Base-by-base conservation (phyloP, 345 rosid genomes). In the Murraya paniculata region DNA sequence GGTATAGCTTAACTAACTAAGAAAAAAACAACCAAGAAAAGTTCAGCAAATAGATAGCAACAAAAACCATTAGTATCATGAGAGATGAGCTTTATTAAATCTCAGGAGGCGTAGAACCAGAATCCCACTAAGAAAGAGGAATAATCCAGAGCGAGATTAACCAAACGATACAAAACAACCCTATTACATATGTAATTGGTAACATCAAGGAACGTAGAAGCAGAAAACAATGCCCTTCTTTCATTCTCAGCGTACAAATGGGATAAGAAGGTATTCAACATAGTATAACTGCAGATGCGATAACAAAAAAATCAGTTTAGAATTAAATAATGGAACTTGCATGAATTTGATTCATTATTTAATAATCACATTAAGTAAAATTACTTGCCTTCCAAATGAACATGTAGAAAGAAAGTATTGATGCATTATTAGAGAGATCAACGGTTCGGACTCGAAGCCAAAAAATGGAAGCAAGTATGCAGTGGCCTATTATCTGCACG, bases 371-470 rank as follows among this genome's bases (percentile, higher is more conserved):
- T 18, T 22, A 38, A 48, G 21, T 25, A 33, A 2, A 7, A 19
- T 6, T 18, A 38, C 45, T 57, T 4, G 31, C n/a, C 88, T 82
- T 80, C 85, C 88, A 82, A 7, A 82, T 85, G 82, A 85, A 80
- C 85, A 82, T 78, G 55, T 82, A 82, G 62, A 82, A 82, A 2
- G 79, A 72, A 59, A 82, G 27, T 27, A 53, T 59, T 8, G 86
- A 80, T 18, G 62, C 59, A 35, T 85, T 82, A 38, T 71, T 59
- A 0, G 78, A 56, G 4, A 83, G 62, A 72, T 82, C 84, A 10
- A 76, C 77, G 19, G 81, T 68, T 57, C 62, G 68, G 64, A 84
- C 86, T 64, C 76, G 74, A 33, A 68, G 22, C 81, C 77, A 85
- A n/a, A 85, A 38, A n/a, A 68, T 1, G 31, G 60, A 30, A 25